These are phyloP conservation scores for Nadsonia starkeyi-henricii DNA, from an alignment of 1,139 yeast species.

Conservation along the genomic window DNA sequence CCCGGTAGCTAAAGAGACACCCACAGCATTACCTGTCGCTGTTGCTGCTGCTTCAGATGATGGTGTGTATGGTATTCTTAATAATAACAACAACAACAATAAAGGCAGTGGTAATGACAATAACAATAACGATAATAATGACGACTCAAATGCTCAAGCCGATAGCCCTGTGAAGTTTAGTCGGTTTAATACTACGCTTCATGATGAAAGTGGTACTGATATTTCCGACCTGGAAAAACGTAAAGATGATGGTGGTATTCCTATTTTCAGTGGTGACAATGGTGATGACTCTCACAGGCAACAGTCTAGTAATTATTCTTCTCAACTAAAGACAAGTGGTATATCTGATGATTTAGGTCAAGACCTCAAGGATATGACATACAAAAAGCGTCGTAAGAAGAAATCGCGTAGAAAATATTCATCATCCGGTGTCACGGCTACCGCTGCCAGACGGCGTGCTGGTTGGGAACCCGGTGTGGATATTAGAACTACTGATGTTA, in stretches of 20 bases:
- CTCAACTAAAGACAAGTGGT: no score
- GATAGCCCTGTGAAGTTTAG: background rate
- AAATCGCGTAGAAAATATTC: slow-evolving; percentile 11
- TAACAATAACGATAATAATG: no score
- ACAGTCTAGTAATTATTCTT: no score
- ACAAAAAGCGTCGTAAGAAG: background rate
- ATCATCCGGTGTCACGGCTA: slow-evolving; percentile 10
- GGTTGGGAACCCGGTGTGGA: slow-evolving; percentile 47
- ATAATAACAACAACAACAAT: no score
- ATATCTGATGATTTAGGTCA: no score
- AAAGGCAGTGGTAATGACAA: no score
- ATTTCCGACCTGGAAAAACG: slow-evolving; percentile 2
- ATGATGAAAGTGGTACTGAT: background rate
- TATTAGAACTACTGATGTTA: slow-evolving; percentile 33
- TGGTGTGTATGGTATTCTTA: no score
- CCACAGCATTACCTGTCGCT: no score
- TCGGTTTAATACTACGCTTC: background rate
- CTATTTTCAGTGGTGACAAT: no score
- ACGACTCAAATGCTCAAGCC: background rate
- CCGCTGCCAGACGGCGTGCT: slow-evolving; percentile 20
- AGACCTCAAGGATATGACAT: background rate
- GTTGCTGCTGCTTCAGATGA: no score
- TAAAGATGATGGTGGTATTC: background rate
- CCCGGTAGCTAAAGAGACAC: no score
- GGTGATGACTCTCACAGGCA: no score